Conservation (phyloP, 1,284 basidiomycete genomes). For the Papiliotrema laurentii region DNA sequence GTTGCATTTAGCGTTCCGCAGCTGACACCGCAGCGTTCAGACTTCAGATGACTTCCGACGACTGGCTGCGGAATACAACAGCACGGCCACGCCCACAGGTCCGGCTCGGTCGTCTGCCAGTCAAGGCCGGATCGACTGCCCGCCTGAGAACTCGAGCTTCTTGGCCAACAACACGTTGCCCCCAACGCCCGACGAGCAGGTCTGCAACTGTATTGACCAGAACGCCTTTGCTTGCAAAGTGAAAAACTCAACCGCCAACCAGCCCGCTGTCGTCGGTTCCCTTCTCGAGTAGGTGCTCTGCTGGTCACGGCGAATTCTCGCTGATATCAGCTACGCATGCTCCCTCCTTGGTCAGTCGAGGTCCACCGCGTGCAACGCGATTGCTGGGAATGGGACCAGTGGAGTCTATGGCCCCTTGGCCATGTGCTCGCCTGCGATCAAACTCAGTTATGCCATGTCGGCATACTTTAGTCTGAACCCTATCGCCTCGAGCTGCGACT, state of each 20-base stretch:
- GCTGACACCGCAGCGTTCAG: conserved; percentile 26
- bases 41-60: conserved; percentile 56
- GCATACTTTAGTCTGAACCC: conserved; percentile 69
- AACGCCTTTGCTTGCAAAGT: conserved; percentile 66
- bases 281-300: conserved; percentile 52
- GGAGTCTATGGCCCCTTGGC: conserved; percentile 73
- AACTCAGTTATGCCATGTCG: conserved; percentile 78
- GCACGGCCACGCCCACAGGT: conserved; percentile 58
- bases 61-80: conserved; percentile 62
- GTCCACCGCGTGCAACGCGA: conserved; percentile 60
- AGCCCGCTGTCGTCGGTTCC: conserved; percentile 63
- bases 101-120: conserved; percentile 59
- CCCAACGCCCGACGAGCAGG: conserved; percentile 71
- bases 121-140: conserved; percentile 62
- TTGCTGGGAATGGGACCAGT: conserved; percentile 65
- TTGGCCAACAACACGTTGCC: conserved; percentile 68
- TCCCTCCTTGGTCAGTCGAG: conserved; percentile 61
- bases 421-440: conserved; percentile 63
- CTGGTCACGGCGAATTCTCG: background rate
- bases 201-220: conserved; percentile 70
- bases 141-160: conserved; percentile 57
- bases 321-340: conserved; percentile 58
- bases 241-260: conserved; percentile 59
- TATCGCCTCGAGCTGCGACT: conserved; percentile 57
- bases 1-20: conserved; percentile 7